phyloP scores from a whole-genome alignment of 1,284 basidiomycete species.

The Malassezia brasiliensis region DNA sequence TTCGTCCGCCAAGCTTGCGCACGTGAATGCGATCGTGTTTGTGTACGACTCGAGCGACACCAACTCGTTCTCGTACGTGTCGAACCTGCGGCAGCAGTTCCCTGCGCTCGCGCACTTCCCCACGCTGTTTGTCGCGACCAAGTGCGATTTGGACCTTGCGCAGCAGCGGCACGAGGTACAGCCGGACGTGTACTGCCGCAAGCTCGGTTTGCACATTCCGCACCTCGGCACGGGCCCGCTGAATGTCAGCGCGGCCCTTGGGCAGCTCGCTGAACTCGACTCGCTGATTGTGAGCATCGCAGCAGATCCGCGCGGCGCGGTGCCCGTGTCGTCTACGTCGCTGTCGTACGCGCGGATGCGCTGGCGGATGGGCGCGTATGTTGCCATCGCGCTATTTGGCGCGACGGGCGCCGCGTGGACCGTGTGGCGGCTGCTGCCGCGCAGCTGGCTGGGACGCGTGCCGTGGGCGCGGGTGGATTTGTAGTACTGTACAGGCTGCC shows the following conservation, averaged over 20 bases:
- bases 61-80: conserved; percentile 96
- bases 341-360: conserved; percentile 20
- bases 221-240: conserved; percentile 38
- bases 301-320: conserved; percentile 36
- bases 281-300: conserved; percentile 73
- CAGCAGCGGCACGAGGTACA: conserved; percentile 79
- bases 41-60: conserved; percentile 97
- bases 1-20: conserved; percentile 77
- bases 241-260: conserved; percentile 58
- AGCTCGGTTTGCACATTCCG: conserved; percentile 40
- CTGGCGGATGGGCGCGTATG: conserved; percentile 4
- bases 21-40: conserved; percentile 87
- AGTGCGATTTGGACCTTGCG: conserved; percentile 91
- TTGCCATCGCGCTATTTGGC: not conserved
- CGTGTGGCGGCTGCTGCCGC: conserved; percentile 1
- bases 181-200: conserved; percentile 72
- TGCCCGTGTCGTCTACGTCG: conserved; percentile 25
- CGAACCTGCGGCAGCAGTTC: conserved; percentile 87
- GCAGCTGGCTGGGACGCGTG: not conserved
- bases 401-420: conserved; percentile 1
- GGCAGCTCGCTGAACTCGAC: conserved; percentile 79
- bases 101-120: conserved; percentile 77
- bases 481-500: conserved; percentile 1
- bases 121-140: conserved; percentile 93
- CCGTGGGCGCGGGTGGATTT: not conserved